Evolutionary conservation across 1,284 basidiomycete species (phyloP), one percentile per base, ranked within the genome.

Genomic region (Leccinum griseonigrum): DNA sequence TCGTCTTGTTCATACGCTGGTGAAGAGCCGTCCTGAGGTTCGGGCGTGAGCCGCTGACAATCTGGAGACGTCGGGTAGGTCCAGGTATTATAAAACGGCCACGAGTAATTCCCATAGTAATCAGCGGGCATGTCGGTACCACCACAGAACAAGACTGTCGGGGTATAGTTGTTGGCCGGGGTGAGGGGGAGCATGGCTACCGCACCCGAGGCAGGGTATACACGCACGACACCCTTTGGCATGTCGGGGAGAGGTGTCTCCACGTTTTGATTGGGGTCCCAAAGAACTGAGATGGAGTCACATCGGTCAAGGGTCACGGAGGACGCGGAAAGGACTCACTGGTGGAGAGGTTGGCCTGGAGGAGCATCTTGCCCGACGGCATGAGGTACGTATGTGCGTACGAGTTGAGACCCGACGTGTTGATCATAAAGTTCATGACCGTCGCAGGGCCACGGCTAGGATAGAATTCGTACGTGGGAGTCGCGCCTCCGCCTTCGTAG

Each of bases 181-280:
- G 92, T 95, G 50, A 97, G 82, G 1, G 95, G 95, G 3, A 96
- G 80, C 93, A 97, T 95, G 55, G 90, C 91, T 0, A 85, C 86
- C 3, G 91, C 95, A 57, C 89, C 95, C 1, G 94, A 96, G 0
- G 92, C 95, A 22, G 95, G 95, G 77, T 97, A 98, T 14, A 95
- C 93, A 58, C 93, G 89, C 32, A 86, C 83, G 59, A 95, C 86
- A 62, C 83, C 75, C 29, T 77, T 76, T 2, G 87, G 88, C 86
- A 89, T 88, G 63, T 80, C 73, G 3, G 85, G 86, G 5, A 88
- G 79, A 1, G 76, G 71, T 0, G 79, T 86, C 74, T 94, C 91
- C 51, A 79, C 67, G 71, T 88, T 89, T 56, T 77, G 80, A 8
- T 69, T 62, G 29, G 81, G 77, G 60, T 90, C 82, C 86, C 85